Conservation (phyloP, 148 eudicot species). For the Talinum fruticosum region DNA sequence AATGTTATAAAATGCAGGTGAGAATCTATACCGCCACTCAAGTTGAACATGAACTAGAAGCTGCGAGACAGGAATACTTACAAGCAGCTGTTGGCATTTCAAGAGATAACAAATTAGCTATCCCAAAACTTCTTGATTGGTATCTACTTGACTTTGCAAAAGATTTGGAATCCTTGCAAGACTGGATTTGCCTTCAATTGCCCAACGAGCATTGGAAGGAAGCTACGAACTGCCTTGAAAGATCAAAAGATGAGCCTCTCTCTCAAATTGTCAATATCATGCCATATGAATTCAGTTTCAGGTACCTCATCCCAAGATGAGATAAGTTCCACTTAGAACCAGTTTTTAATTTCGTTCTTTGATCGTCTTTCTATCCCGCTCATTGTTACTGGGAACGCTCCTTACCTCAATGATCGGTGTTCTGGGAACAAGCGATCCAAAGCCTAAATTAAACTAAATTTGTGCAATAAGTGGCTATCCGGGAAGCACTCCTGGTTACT, state of each 20-base stretch:
- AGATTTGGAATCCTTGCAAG: conserved; percentile 75
- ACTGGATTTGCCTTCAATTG: conserved; percentile 89
- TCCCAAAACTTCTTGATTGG: conserved; percentile 86
- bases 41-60: conserved; percentile 73
- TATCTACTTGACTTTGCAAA: conserved; percentile 86
- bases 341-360: neutral
- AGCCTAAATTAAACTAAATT: too few relatives aligned
- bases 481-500: too few relatives aligned
- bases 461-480: too few relatives aligned
- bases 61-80: conserved; percentile 68
- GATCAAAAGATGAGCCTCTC: conserved; percentile 46
- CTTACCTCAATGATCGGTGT: too few relatives aligned
- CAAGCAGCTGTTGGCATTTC: conserved; percentile 78
- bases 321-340: neutral
- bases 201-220: conserved; percentile 56
- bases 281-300: conserved; percentile 79
- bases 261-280: conserved; percentile 47
- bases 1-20: conserved; percentile 41
- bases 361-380: neutral
- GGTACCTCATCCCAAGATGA: conserved; percentile 63
- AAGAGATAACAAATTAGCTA: conserved; percentile 41
- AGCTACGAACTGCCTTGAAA: conserved; percentile 48
- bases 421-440: too few relatives aligned
- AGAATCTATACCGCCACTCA: conserved; percentile 68
- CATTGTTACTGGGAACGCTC: too few relatives aligned